phyloP scores from a whole-genome alignment of 805 yeast genomes.

The Kuraishia borneana region DNA sequence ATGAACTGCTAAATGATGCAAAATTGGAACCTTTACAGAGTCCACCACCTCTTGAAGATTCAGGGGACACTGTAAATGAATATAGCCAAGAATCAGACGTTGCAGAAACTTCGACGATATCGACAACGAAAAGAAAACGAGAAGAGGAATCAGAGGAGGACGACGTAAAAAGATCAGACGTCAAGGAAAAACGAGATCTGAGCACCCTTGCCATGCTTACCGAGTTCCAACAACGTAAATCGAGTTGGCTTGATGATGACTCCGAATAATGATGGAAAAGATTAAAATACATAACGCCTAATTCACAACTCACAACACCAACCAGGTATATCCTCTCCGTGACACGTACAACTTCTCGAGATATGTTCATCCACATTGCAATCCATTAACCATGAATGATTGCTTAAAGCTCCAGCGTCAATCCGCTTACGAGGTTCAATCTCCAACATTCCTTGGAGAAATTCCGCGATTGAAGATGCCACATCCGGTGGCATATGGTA shows the following conservation, averaged over 20 bases:
- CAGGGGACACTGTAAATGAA: not conserved
- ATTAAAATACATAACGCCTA: not conserved
- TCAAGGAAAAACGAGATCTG: slow-evolving; percentile 12
- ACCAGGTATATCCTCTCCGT: slow-evolving; percentile 22
- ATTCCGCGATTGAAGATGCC: slow-evolving; percentile 29
- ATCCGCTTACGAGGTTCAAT: slow-evolving; percentile 36
- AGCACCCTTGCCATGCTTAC: slow-evolving; percentile 16
- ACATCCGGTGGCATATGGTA: slow-evolving; percentile 31
- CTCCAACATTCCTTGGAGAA: slow-evolving; percentile 37
- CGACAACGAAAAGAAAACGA: too few species aligned
- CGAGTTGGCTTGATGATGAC: not conserved
- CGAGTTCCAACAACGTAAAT: slow-evolving; percentile 14
- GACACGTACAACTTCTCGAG: slow-evolving; percentile 15
- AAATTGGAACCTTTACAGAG: slow-evolving; percentile 5
- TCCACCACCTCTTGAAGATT: not conserved
- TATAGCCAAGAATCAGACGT: slow-evolving; percentile 5
- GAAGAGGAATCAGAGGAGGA: not conserved
- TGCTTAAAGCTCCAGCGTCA: slow-evolving; percentile 42
- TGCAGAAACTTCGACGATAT: slow-evolving; percentile 4
- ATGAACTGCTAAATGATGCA: slow-evolving; percentile 21
- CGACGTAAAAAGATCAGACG: not conserved
- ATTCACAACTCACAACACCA: slow-evolving; percentile 12
- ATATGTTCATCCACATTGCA: slow-evolving; percentile 12
- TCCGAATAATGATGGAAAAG: too few species aligned
- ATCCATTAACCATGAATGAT: slow-evolving; percentile 40